phyloP scores from a whole-genome alignment of 495 filamentous ascomycete species.

The Penicillium crystallinum region DNA sequence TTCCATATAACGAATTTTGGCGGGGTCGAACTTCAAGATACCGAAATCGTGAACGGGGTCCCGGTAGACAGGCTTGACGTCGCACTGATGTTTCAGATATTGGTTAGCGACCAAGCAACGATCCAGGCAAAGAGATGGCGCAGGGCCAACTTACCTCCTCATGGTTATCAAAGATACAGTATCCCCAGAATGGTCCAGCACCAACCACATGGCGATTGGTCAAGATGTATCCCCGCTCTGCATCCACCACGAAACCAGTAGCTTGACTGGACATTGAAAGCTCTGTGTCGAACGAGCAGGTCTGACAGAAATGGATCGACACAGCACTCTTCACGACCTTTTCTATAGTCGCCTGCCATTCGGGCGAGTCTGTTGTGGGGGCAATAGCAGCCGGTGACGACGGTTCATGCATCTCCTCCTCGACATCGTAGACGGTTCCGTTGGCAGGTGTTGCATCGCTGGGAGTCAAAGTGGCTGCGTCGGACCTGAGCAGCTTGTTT shows the following conservation, averaged over 20 bases:
- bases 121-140: not conserved
- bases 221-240: constrained; percentile 85
- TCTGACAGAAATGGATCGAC: constrained; percentile 97
- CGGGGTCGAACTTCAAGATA: constrained; percentile 91
- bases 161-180: constrained; percentile 97
- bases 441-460: constrained; percentile 45
- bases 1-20: constrained; percentile 93
- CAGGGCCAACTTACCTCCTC: constrained; percentile 56
- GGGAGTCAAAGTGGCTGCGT: constrained; percentile 37
- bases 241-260: constrained; percentile 96
- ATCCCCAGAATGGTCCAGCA: constrained; percentile 94
- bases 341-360: constrained; percentile 97
- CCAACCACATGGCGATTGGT: constrained; percentile 95
- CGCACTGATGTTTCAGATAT: constrained; percentile 54
- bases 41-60: constrained; percentile 99
- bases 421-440: constrained; percentile 44
- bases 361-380: constrained; percentile 73
- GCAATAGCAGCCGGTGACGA: constrained; percentile 37
- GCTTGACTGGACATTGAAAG: constrained; percentile 89
- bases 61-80: constrained; percentile 95
- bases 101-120: not conserved
- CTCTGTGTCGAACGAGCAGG: constrained; percentile 96
- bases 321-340: constrained; percentile 88
- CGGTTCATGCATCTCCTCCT: constrained; percentile 42
- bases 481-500: constrained; percentile 50